Base-by-base conservation (phyloP, 331 rosid species). In the Stylosanthes scabra region DNA sequence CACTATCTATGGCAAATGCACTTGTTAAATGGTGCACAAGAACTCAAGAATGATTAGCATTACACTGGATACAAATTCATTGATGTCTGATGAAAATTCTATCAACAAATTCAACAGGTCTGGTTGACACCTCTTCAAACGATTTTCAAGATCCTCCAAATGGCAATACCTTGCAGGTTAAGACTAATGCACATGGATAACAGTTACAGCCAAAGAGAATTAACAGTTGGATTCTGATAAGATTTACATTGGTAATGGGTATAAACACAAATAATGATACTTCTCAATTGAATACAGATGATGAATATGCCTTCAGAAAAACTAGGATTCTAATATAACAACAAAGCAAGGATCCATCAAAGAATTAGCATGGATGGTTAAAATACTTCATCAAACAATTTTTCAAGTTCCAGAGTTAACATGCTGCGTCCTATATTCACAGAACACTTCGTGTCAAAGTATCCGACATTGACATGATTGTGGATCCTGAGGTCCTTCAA, bases 401-500 rank as follows among this genome's bases (percentile, higher is more conserved):
- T 55, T 72, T 49, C n/a, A 69, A 68, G 70, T 61, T 60, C 61
- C 49, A 69, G 51, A 63, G 67, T 39, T 72, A 37, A 68, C 37
- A 51, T 44, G 75, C 37, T 20, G 16, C 72, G 66, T 52, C 63
- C 71, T 50, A 63, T 61, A 31, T 12, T 66, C 57, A 31, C 14
- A 68, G 52, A 63, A 40, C 25, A 75, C 84, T 68, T 70, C 77
- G 68, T 54, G 64, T 90, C 85, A 90, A 73, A 90, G 90, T 80
- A 90, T 86, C 78, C 66, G 39, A 79, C 98, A 92, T 66, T 86
- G 74, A 81, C 98, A 92, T 12, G 84, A 81, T 74, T 72, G 89
- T 40, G 87, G 59, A 67, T 87, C 88, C 74, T 83, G 89, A 57
- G 98, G 86, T 46, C 94, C 94, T 75, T 92, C 98, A 68, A 90